phyloP scores from a whole-genome alignment of 164 flowering plant genomes.

The Litsea cubeba region DNA sequence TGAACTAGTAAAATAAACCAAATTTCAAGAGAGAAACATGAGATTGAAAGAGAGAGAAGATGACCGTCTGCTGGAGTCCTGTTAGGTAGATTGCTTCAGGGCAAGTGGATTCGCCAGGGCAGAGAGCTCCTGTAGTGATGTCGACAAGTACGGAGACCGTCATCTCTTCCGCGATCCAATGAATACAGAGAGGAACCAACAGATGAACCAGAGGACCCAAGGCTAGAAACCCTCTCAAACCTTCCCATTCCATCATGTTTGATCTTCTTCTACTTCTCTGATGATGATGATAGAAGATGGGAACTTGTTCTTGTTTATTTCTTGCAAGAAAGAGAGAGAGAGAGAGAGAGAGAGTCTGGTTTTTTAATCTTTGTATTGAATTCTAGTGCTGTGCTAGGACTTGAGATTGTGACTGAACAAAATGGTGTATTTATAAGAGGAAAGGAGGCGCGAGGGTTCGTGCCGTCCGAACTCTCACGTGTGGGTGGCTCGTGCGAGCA shows the following conservation, averaged over 20 bases:
- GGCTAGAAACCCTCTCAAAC: slow-evolving; percentile 19
- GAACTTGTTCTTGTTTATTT: background rate
- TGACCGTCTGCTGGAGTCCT: slow-evolving; percentile 76
- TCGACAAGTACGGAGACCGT: slow-evolving; percentile 85
- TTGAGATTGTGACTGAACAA: too few species aligned
- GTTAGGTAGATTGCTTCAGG: slow-evolving; percentile 64
- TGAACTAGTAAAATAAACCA: background rate
- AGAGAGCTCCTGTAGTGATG: slow-evolving; percentile 65
- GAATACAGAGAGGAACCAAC: slow-evolving; percentile 58
- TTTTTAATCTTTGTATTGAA: background rate
- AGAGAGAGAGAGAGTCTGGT: background rate
- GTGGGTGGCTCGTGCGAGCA: background rate
- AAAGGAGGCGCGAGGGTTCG: slow-evolving; percentile 2
- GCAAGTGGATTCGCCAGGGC: slow-evolving; percentile 56
- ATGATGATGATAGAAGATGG: background rate
- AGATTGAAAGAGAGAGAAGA: background rate
- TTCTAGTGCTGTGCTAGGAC: background rate
- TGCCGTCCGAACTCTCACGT: slow-evolving; percentile 11
- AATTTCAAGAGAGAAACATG: too few species aligned
- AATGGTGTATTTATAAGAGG: background rate
- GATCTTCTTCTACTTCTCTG: background rate
- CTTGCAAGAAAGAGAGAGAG: background rate
- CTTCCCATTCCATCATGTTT: background rate
- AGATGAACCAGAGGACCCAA: slow-evolving; percentile 54
- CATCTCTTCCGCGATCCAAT: slow-evolving; percentile 89